Conservation (phyloP, 352 stramenopile genomes). For the Phytophthora sojae region DNA sequence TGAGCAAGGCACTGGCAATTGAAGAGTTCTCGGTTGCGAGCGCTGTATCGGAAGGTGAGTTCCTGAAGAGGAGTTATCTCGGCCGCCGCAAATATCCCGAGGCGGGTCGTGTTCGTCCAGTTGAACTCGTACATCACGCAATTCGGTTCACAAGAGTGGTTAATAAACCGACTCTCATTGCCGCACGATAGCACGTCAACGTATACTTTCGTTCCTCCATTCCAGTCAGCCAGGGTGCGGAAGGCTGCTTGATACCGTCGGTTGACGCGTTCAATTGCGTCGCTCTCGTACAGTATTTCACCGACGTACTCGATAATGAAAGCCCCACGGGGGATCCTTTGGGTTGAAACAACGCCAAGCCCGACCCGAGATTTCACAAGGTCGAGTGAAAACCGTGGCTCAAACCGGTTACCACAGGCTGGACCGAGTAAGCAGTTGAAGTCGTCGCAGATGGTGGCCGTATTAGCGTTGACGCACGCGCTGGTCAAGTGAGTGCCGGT, state of each 20-base stretch:
- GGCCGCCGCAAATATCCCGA: too few species aligned
- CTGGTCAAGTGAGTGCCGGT: background rate
- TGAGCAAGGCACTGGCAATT: too few species aligned
- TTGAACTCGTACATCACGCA: too few species aligned
- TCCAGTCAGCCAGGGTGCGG: background rate
- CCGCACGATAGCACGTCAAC: too few species aligned
- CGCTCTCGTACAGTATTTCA: background rate
- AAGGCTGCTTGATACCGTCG: background rate
- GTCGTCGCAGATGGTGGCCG: background rate
- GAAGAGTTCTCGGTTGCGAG: too few species aligned
- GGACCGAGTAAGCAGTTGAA: background rate
- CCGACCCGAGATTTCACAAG: background rate
- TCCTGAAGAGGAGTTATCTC: too few species aligned
- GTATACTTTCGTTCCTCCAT: background rate
- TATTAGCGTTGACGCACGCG: background rate
- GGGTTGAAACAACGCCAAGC: background rate
- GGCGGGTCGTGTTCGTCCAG: too few species aligned
- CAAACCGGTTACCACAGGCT: background rate
- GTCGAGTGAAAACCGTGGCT: background rate
- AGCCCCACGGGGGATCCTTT: background rate
- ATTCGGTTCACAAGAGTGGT: too few species aligned
- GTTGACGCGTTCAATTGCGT: background rate
- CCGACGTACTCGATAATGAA: background rate
- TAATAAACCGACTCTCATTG: too few species aligned
- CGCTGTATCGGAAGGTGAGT: too few species aligned